A percentile compares a stretch with the other conserved stretches of the same genome.
Evolutionary conservation across 371 early-diverging fungal genomes (phyloP).

Genomic region (Mortierella sp.): DNA sequence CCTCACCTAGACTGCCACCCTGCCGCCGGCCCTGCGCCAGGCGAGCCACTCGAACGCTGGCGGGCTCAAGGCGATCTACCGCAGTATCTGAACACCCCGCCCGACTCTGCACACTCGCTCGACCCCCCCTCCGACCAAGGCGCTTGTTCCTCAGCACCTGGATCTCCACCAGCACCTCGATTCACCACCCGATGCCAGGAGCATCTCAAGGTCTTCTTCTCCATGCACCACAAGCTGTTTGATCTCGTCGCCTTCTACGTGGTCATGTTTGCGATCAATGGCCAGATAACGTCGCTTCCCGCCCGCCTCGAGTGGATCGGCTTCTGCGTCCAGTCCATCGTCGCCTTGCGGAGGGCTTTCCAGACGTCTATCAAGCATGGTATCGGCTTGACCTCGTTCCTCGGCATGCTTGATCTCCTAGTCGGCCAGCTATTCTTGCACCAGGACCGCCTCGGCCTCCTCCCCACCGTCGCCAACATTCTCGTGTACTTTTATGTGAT

Average conservation of each 20-base stretch:
- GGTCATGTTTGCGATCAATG: constrained; percentile 55
- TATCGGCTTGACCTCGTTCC: constrained; percentile 46
- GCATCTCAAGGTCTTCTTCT: constrained; percentile 47
- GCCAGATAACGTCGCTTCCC: constrained; percentile 53
- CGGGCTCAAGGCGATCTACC: too few species aligned
- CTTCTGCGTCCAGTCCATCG: constrained; percentile 52
- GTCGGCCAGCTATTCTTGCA: constrained; percentile 51
- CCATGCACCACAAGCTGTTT: constrained; percentile 54
- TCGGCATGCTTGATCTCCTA: constrained; percentile 51
- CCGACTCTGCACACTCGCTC: neutral
- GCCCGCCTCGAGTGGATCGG: constrained; percentile 54
- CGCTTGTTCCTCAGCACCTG: neutral
- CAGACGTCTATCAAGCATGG: constrained; percentile 55
- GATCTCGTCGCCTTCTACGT: constrained; percentile 54
- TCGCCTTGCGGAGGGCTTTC: constrained; percentile 48
- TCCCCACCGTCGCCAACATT: constrained; percentile 53
- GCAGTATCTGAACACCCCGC: too few species aligned
- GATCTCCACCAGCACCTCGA: neutral
- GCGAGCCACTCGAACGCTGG: too few species aligned
- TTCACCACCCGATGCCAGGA: constrained; percentile 41
- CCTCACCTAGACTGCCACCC: too few species aligned
- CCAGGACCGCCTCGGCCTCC: constrained; percentile 45
- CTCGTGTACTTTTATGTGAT: constrained; percentile 55
- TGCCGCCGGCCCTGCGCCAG: too few species aligned
- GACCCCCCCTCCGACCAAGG: too few species aligned